Conservation (phyloP, 148 eudicot genomes). For the Spergularia bocconei region DNA sequence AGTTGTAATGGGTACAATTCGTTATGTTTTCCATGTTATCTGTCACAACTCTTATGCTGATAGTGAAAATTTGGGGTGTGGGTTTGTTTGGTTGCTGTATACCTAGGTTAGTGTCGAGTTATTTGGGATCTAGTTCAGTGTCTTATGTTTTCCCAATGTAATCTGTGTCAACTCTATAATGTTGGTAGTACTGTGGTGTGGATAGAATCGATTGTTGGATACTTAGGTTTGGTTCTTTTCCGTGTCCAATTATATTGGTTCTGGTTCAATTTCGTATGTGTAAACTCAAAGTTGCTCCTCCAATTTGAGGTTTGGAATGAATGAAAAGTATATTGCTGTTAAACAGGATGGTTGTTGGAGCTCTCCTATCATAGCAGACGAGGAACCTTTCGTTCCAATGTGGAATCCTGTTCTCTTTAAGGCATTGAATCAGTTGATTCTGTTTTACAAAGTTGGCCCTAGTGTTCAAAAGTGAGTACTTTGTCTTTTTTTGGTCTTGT, state of each 20-base stretch:
- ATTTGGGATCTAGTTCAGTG: too few relatives aligned
- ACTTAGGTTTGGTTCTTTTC: too few relatives aligned
- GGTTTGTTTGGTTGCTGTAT: not conserved
- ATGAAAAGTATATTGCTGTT: conserved; percentile 14
- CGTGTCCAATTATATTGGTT: too few relatives aligned
- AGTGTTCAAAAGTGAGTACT: conserved; percentile 74
- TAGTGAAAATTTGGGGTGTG: too few relatives aligned
- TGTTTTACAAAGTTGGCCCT: conserved; percentile 83
- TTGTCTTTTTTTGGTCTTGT: conserved; percentile 2
- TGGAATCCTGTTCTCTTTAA: conserved; percentile 95
- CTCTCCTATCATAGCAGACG: conserved; percentile 67
- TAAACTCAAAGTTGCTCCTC: not conserved
- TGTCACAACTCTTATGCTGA: too few relatives aligned
- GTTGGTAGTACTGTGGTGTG: too few relatives aligned
- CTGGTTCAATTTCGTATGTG: too few relatives aligned
- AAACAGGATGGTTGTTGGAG: conserved; percentile 81
- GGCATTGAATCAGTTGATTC: conserved; percentile 64
- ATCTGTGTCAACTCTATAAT: too few relatives aligned
- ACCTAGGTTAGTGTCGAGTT: not conserved
- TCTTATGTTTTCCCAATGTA: too few relatives aligned
- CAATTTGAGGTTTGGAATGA: not conserved
- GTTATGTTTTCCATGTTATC: too few relatives aligned
- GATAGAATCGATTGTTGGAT: too few relatives aligned
- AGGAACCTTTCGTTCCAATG: conserved; percentile 68
- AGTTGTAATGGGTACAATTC: too few relatives aligned